Evolutionary conservation across 192 early-diverging fungal genomes (phyloP).

Genomic region (Podila epigama): DNA sequence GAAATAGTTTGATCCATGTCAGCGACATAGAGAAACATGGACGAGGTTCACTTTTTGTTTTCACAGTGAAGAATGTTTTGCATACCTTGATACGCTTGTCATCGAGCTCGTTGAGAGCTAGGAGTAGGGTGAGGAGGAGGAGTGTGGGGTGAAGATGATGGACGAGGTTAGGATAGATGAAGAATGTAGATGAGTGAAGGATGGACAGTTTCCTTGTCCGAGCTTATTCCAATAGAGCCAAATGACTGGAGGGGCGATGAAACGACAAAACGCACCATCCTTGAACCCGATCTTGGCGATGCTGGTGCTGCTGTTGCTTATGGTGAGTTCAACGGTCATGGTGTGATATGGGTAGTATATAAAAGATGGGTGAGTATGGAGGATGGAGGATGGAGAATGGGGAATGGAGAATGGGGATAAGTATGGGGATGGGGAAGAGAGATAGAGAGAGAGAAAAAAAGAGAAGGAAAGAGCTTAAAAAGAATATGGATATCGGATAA

Average conservation of each 20-base stretch:
- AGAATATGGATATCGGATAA: too few relatives aligned
- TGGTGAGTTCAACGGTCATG: background rate
- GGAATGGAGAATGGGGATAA: background rate
- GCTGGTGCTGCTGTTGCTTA: conserved; percentile 8
- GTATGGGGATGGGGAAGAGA: background rate
- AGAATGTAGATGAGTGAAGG: background rate
- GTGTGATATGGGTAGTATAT: background rate
- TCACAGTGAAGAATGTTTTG: background rate
- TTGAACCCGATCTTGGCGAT: conserved; percentile 43
- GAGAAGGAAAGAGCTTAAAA: background rate
- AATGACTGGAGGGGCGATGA: background rate
- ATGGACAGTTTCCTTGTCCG: background rate
- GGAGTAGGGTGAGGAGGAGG: background rate
- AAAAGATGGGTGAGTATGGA: background rate
- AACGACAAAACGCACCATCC: conserved; percentile 19
- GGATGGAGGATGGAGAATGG: background rate
- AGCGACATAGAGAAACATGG: too few relatives aligned
- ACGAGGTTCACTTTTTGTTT: background rate
- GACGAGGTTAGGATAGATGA: too few relatives aligned
- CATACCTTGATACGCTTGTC: conserved; percentile 79
- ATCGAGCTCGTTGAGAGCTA: conserved; percentile 92
- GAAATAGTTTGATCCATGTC: background rate
- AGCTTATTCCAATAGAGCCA: background rate
- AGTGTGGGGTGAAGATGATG: background rate
- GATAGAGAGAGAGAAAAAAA: background rate